phyloP scores from a whole-genome alignment of 768 basidiomycete genomes.

The Pleurotus giganteus region DNA sequence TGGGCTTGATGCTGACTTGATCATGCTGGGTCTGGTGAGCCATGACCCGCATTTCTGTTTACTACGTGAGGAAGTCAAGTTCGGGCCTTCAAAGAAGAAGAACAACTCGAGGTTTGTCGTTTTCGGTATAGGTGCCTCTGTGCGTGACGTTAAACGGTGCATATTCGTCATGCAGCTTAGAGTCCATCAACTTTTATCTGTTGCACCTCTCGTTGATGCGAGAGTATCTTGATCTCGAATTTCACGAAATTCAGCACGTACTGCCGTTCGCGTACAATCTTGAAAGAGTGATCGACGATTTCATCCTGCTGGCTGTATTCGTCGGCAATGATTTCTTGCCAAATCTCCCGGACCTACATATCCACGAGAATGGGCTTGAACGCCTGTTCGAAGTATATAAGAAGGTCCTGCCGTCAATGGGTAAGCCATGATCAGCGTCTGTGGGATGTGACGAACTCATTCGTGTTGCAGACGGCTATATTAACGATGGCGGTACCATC shows the following conservation, averaged over 20 bases:
- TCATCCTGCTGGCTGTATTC: conserved; percentile 94
- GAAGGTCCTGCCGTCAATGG: conserved; percentile 77
- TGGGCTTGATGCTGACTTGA: conserved; percentile 95
- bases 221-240: conserved; percentile 97
- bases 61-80: conserved; percentile 96
- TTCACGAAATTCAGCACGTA: conserved; percentile 63
- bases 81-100: conserved; percentile 84
- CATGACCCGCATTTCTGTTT: conserved; percentile 99
- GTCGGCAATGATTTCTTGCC: conserved; percentile 98
- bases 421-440: conserved; percentile 29
- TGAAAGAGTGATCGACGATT: conserved; percentile 97
- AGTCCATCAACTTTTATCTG: conserved; percentile 90
- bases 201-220: conserved; percentile 92
- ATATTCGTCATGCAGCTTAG: conserved; percentile 36
- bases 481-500: conserved; percentile 88
- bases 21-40: conserved; percentile 95
- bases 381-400: conserved; percentile 95
- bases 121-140: not conserved
- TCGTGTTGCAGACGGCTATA: conserved; percentile 69
- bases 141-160: conserved; percentile 19
- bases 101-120: conserved; percentile 43
- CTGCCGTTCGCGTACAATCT: conserved; percentile 84
- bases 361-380: conserved; percentile 96
- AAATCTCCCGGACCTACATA: conserved; percentile 93
- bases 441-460: not conserved